These are phyloP conservation scores for Sordariomycetes sp. DNA, from an alignment of 2,329 filamentous ascomycete genomes.

Conservation along the genomic window DNA sequence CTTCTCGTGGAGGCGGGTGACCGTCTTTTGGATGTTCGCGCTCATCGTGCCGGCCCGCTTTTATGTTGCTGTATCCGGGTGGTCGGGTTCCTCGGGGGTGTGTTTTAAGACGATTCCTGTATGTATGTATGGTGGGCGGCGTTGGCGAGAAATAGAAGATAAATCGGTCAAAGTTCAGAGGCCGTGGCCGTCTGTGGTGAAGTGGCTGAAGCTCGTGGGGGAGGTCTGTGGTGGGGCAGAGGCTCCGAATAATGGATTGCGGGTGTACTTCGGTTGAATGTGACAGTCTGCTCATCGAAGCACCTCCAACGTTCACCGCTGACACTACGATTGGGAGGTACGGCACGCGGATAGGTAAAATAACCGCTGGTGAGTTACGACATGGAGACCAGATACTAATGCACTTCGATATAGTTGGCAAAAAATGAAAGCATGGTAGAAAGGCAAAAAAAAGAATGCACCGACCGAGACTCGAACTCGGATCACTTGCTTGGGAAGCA, in stretches of 20 bases:
- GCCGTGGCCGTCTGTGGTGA: background rate
- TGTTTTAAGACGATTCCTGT: too few relatives aligned
- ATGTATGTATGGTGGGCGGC: background rate
- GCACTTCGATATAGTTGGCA: background rate
- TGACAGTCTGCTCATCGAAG: background rate
- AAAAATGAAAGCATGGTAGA: background rate
- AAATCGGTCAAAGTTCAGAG: background rate
- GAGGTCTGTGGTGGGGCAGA: background rate
- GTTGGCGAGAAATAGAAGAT: background rate
- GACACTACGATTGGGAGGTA: too few relatives aligned
- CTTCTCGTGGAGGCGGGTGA: slow-evolving; percentile 65
- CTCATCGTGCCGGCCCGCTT: slow-evolving; percentile 6
- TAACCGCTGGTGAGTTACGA: background rate
- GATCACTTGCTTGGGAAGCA: slow-evolving; percentile 5
- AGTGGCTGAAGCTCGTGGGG: background rate
- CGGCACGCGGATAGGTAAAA: background rate
- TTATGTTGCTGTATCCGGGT: background rate
- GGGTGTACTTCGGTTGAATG: slow-evolving; percentile 1
- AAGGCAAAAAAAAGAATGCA: background rate
- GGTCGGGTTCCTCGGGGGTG: background rate
- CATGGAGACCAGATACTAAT: background rate
- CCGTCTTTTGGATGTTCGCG: slow-evolving; percentile 46
- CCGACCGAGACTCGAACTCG: slow-evolving; percentile 5
- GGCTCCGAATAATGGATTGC: background rate
- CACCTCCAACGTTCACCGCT: background rate